Base-by-base conservation (phyloP, 2,329 filamentous ascomycete species). In the Fusarium cicatricum region DNA sequence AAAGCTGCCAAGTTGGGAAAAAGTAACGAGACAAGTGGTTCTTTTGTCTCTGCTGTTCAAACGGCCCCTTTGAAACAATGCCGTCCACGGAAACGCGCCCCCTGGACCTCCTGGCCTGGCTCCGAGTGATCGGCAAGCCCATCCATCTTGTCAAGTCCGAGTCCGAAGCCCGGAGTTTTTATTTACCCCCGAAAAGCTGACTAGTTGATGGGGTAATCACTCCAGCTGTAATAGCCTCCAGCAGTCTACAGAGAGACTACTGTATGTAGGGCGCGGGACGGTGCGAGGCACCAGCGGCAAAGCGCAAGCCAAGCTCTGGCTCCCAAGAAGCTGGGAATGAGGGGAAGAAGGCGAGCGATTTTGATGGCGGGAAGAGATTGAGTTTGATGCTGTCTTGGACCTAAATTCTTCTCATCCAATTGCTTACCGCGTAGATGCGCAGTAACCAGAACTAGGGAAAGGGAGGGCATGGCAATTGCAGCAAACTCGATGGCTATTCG, bases 331-430 rank as follows among this genome's bases (percentile, higher is more conserved):
- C 39, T 32, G 32, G 40, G 23, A 36, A 48, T 26, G 50, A 52
- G 46, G 14, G 32, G 39, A 9, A n/a, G 28, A 7, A 21, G 7
- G 21, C 21, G 21, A n/a, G 11, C 21, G 21, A 52, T 29, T 29
- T 29, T n/a, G 15, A n/a, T 19, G 19, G 40, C 23, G 29, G 29
- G 37, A 37, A 47, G 38, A 62, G 42, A 56, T 60, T 52, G 50
- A 60, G 55, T 63, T 63, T 43, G 8, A 8, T 21, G 19, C 31
- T 41, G 58, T 62, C 58, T 62, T 49, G 51, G 41, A 46, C 21
- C 17, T 19, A 40, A 36, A 7, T 10, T 26, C 5, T 26, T n/a
- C n/a, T n/a, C n/a, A n/a, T n/a, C n/a, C n/a, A n/a, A n/a, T n/a
- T n/a, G n/a, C n/a, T n/a, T n/a, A n/a, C n/a, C n/a, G n/a, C n/a